Evolutionary conservation across 2,329 filamentous ascomycete genomes (phyloP), one percentile per base, ranked within the genome.

Genomic region (Cordyceps farinosa): DNA sequence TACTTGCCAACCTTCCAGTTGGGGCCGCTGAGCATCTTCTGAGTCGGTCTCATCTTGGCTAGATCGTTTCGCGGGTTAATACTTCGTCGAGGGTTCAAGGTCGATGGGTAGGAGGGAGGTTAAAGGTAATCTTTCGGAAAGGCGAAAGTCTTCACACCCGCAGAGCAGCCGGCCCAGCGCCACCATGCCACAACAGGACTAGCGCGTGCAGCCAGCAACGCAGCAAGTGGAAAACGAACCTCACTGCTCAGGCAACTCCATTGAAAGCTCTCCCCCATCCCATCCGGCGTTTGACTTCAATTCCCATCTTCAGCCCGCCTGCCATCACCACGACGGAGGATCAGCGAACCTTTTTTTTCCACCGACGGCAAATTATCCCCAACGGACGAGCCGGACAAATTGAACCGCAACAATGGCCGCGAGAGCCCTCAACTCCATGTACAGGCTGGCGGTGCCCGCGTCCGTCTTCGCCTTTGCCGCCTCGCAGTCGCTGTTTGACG

Each of bases 401-500:
- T 30, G 27, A 32, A 22, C 22, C 34, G 9, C 61, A 75, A 67
- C 22, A 66, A 86, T 86, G 83, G 80, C 79, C 78, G 82, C 84
- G 67, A 82, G 84, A 73, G 77, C 79, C 53, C 82, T 92, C 68
- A 82, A 82, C 72, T 75, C 80, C 68, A 75, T 89, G 72, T 91
- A 89, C 79, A 83, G 83, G 70, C 83, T 82, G 75, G 90, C 90
- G 67, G 79, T 97, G 61, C 93, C 94, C 53, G 83, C 86, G 63
- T 87, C 90, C 65, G 77, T 90, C 69, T 91, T 84, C 70, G 80
- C 86, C 69, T 84, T 86, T 63, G 72, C 94, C 65, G 80, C 86
- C 68, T 89, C 92, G 77, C 85, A 91, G 68, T 91, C 92, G 64
- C 86, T 99, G 67, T 99, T 97, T 87, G 95, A 99, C 78, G 95